Base-by-base conservation (phyloP, 208 protist species). In the Trypanosomatidae sp. region DNA sequence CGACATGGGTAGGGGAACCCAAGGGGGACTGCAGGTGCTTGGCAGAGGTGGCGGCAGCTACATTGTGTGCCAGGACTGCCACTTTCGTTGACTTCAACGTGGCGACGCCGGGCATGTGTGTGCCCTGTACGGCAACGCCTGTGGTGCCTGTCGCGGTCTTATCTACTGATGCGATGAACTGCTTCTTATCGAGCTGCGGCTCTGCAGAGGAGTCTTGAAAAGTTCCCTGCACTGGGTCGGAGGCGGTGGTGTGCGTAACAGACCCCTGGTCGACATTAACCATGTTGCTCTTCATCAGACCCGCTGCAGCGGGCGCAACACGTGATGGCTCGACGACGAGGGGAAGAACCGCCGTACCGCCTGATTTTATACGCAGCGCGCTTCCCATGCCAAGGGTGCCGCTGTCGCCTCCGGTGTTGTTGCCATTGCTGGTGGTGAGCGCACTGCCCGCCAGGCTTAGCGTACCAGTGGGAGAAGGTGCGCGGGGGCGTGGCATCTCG, bases 21-120 rank as follows among this genome's bases (percentile, higher is more conserved):
- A 36, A 33, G 19, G 25, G 44, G 1, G 8, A 3, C 15, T 30
- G n/a, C 28, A 22, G 41, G 44, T 53, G 44, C 64, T 39, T 65
- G 22, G 30, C 9, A 19, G 59, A 43, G 33, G 59, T 65, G 9
- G 8, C 15, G 19, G 33, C 36, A 6, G 59, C 17, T 17, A 39
- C 22, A 25, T 69, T 8, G 46, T 22, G 47, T 41, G 10, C 5
- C 17, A 41, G 41, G 15, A 15, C 50, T 2, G 49, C 44, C 6
- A 44, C 52, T 33, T 74, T 79, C 17, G 62, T 74, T 17, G 62
- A 30, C 4, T 60, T 74, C 44, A 60, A 19, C 41, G 74, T 58
- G 28, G 62, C 46, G 10, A 74, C 62, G 19, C 44, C 47, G 8
- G 59, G 22, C 39, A 62, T 17, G 10, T 15, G 15, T 62, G 30